phyloP scores from a whole-genome alignment of 331 rosid genomes.

The Cydonia oblonga region DNA sequence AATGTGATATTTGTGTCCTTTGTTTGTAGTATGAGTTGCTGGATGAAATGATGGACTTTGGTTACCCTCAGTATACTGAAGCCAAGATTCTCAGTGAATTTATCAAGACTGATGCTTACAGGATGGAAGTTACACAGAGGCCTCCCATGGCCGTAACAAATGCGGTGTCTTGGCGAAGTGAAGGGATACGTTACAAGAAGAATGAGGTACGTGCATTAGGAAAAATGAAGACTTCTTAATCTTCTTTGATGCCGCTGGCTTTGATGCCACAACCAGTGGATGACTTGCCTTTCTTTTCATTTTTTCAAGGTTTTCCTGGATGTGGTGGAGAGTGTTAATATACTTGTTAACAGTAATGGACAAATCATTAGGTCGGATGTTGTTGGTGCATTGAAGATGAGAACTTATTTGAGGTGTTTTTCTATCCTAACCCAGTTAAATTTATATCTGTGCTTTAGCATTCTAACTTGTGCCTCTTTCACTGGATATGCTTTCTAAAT shows the following conservation, averaged over 20 bases:
- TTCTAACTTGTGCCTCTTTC: neutral
- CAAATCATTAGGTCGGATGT: constrained; percentile 96
- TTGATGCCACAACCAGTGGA: neutral
- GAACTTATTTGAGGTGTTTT: constrained; percentile 85
- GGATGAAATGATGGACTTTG: constrained; percentile 98
- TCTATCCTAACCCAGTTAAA: neutral
- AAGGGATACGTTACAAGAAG: constrained; percentile 90
- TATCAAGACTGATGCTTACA: constrained; percentile 97
- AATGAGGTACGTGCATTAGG: constrained; percentile 51
- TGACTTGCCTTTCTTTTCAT: constrained; percentile 1
- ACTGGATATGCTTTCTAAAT: neutral
- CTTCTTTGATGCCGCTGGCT: neutral
- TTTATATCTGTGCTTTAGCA: neutral
- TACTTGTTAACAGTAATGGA: constrained; percentile 96
- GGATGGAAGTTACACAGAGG: constrained; percentile 93
- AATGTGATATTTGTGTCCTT: constrained; percentile 7
- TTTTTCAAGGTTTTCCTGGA: constrained; percentile 79
- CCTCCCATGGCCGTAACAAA: constrained; percentile 99
- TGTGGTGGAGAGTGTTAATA: constrained; percentile 99
- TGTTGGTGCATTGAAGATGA: constrained; percentile 97
- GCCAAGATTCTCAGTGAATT: constrained; percentile 95
- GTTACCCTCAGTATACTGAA: constrained; percentile 93
- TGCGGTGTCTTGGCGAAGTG: constrained; percentile 99
- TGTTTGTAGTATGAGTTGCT: constrained; percentile 77
- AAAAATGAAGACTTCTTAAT: neutral